Conservation (phyloP, 108 stramenopile species). For the Cyclotella cryptica region DNA sequence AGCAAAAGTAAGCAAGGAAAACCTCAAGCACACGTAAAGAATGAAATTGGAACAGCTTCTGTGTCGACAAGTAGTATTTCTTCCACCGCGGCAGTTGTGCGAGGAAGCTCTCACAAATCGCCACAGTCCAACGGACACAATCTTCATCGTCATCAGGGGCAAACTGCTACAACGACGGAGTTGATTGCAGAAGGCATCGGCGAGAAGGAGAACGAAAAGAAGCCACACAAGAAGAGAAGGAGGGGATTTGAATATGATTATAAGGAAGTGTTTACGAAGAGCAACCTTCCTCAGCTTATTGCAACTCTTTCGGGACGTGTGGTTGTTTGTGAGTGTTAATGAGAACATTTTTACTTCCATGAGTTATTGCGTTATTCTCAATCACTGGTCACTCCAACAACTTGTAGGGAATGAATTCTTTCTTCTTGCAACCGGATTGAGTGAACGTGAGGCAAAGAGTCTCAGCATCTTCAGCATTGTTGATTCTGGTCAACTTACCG, state of each 20-base stretch:
- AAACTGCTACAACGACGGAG: neutral
- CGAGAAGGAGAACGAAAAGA: neutral
- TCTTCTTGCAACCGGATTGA: slow-evolving; percentile 64
- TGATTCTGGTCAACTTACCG: slow-evolving; percentile 69
- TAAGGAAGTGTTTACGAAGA: slow-evolving; percentile 77
- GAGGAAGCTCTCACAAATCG: slow-evolving; percentile 39
- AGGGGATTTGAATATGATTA: slow-evolving; percentile 73
- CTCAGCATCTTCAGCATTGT: slow-evolving; percentile 86
- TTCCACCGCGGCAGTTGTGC: slow-evolving; percentile 69
- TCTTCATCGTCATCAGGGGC: slow-evolving; percentile 7
- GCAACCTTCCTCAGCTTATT: slow-evolving; percentile 84
- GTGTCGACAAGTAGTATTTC: slow-evolving; percentile 59
- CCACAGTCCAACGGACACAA: slow-evolving; percentile 1
- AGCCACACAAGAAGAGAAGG: slow-evolving; percentile 54
- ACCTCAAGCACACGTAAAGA: neutral
- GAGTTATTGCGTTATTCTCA: neutral
- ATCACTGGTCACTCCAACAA: neutral
- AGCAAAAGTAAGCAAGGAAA: slow-evolving; percentile 3
- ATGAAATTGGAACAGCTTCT: neutral
- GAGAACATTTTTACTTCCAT: neutral
- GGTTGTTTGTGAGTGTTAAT: slow-evolving; percentile 61
- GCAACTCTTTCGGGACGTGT: slow-evolving; percentile 80
- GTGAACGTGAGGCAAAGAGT: slow-evolving; percentile 58
- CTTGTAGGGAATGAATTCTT: slow-evolving; percentile 77
- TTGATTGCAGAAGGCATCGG: neutral